Base-by-base conservation (phyloP, 768 basidiomycete species). In the Boletus vermiculosoides region DNA sequence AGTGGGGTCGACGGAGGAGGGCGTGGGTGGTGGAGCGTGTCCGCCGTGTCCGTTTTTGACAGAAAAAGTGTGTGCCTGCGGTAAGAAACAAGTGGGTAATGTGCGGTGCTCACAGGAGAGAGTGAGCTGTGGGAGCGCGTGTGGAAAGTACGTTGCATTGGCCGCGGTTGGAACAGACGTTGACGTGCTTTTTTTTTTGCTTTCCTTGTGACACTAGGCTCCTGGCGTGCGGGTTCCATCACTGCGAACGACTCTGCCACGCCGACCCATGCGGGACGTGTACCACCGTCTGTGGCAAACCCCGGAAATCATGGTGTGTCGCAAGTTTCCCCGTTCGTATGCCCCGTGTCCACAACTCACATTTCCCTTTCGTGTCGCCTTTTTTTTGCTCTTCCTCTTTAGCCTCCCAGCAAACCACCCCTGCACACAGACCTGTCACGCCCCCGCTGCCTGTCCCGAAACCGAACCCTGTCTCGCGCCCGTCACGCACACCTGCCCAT, bases 21-120 rank as follows among this genome's bases (percentile, higher is more conserved):
- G n/a, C 15, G 25, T 12, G 30, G 16, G 33, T 11, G 30, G 41
- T 13, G 30, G 55, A 0, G 15, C 59, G 4, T 99, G 97, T 69
- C 96, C 96, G 1, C 91, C 94, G 0, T 99, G 97, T 64, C 85
- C 88, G 2, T 87, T 85, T 70, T 75, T 99, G 44, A 86, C 89
- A 0, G 78, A 76, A 28, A 94, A 94, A 69, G 63, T 67, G 8
- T 99, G 97, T 69, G 92, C 90, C 0, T 99, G 97, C 68, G 92
- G 93, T 25, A 94, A 95, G 79, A 88, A 86, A 66, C 73, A 73
- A 37, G 79, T 98, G 4, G 80, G 78, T 45, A 92, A 98, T 65
- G 80, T 94, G 12, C 78, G 84, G 36, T 99, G 97, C 69, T 91
- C 93, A 2, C 83, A 90, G 66, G 88, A 81, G 63, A 73, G 71